phyloP scores from a whole-genome alignment of 2,329 filamentous ascomycete species.

The Trichoderma harzianum region DNA sequence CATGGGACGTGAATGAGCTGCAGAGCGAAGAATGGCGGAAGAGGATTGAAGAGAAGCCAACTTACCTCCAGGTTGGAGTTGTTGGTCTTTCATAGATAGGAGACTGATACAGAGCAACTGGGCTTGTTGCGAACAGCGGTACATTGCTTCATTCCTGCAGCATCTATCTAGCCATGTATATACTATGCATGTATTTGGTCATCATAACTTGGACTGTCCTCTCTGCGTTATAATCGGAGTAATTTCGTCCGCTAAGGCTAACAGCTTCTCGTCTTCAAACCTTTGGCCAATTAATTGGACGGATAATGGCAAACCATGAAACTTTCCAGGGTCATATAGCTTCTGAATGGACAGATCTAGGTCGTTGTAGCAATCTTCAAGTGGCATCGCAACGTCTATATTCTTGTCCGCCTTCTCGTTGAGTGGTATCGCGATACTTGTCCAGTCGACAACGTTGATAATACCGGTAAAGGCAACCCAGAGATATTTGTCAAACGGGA shows the following conservation, averaged over 20 bases:
- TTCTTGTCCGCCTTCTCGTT: neutral
- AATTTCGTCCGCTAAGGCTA: neutral
- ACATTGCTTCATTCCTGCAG: too few relatives aligned
- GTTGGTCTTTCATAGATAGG: neutral
- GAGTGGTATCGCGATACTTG: neutral
- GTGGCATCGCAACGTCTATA: neutral
- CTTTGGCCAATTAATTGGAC: neutral
- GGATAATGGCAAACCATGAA: neutral
- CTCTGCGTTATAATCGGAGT: neutral
- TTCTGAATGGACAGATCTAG: neutral
- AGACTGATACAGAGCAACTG: too few relatives aligned
- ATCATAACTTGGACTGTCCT: neutral
- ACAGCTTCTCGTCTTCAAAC: neutral
- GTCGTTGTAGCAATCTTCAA: neutral
- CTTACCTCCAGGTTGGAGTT: constrained; percentile 14
- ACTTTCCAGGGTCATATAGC: neutral
- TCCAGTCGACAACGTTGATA: neutral
- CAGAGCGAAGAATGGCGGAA: neutral
- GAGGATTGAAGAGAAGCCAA: constrained; percentile 16
- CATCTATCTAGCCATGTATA: neutral
- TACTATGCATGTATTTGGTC: too few relatives aligned
- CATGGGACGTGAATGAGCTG: constrained; percentile 39
- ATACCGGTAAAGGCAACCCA: neutral
- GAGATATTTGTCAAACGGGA: neutral
- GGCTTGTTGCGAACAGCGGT: too few relatives aligned